Conservation (phyloP, 768 basidiomycete species). For the Pholiota molesta region DNA sequence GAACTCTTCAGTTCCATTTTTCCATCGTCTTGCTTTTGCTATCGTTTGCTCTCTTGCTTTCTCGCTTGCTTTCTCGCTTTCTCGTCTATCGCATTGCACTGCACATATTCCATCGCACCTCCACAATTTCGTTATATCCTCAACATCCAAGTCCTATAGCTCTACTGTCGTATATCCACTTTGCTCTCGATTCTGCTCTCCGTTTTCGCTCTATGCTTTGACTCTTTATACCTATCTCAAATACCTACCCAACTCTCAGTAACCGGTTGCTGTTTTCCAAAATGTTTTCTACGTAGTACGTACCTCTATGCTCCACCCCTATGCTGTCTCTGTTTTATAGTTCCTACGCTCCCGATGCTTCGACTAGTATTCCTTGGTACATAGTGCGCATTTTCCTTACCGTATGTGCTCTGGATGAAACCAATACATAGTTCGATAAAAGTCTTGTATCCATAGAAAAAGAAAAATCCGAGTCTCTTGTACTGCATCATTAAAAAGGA, state of each 20-base stretch:
- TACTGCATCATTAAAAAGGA: background rate
- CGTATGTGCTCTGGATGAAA: slow-evolving; percentile 5
- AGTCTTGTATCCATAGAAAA: background rate
- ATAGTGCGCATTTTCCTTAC: slow-evolving; percentile 10
- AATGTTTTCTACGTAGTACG: slow-evolving; percentile 24
- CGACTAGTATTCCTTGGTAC: slow-evolving; percentile 3
- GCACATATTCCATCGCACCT: slow-evolving; percentile 5
- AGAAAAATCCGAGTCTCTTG: background rate
- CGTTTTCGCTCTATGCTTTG: slow-evolving; percentile 16
- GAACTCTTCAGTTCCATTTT: slow-evolving; percentile 9
- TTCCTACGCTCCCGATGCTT: background rate
- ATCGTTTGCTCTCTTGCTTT: slow-evolving; percentile 4
- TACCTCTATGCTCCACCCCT: slow-evolving; percentile 23
- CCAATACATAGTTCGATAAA: slow-evolving; percentile 1
- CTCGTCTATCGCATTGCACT: slow-evolving; percentile 10
- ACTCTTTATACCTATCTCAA: slow-evolving; percentile 14
- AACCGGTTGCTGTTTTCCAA: slow-evolving; percentile 22
- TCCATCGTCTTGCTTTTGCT: slow-evolving; percentile 1
- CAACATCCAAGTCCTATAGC: background rate
- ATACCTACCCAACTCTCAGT: slow-evolving; percentile 10
- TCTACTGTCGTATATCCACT: slow-evolving; percentile 14
- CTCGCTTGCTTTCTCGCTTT: slow-evolving; percentile 6
- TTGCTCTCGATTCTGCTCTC: slow-evolving; percentile 13
- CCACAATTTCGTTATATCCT: slow-evolving; percentile 12
- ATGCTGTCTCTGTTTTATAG: slow-evolving; percentile 20